A percentile compares a stretch with the other conserved stretches of the same genome.
These are phyloP conservation scores for Phytophthora ohioensis DNA, from an alignment of 352 stramenopile genomes.

Conservation along the genomic window DNA sequence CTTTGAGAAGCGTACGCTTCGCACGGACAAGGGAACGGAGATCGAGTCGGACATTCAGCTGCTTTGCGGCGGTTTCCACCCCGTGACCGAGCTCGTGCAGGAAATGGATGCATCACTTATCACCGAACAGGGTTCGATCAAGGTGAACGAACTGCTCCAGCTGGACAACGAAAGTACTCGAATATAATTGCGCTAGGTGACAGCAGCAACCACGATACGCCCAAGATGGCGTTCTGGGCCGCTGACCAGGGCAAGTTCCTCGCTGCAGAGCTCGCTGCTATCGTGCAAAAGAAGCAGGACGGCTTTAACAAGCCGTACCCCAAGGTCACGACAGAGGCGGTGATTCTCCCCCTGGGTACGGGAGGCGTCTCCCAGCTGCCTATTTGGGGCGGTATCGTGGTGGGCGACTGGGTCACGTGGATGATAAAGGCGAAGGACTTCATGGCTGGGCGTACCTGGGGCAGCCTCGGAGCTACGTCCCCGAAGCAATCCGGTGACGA, in stretches of 20 bases:
- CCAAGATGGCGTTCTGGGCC: conserved; percentile 55
- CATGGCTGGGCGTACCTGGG: conserved; percentile 46
- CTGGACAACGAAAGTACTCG: conserved; percentile 48
- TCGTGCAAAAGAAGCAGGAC: conserved; percentile 38
- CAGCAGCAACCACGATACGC: conserved; percentile 50
- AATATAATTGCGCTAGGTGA: conserved; percentile 65
- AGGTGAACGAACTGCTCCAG: conserved; percentile 61
- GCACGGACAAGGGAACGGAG: conserved; percentile 52
- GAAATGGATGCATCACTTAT: conserved; percentile 48
- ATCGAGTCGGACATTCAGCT: conserved; percentile 68
- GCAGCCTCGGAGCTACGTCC: conserved; percentile 28
- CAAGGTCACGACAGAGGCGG: conserved; percentile 34
- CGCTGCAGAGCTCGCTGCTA: conserved; percentile 34
- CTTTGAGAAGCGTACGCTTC: conserved; percentile 53
- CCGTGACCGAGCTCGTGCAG: conserved; percentile 42
- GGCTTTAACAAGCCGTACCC: conserved; percentile 34
- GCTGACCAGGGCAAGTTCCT: conserved; percentile 52
- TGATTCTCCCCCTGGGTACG: conserved; percentile 49
- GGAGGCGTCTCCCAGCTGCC: conserved; percentile 57
- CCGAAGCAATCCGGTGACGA: conserved; percentile 22
- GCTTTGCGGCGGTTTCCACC: conserved; percentile 51
- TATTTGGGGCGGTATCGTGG: conserved; percentile 45
- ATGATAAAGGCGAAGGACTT: conserved; percentile 52
- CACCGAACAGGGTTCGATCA: conserved; percentile 43
- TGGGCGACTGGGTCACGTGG: conserved; percentile 48